Conservation (phyloP, 768 basidiomycete species). For the Imleria badia region DNA sequence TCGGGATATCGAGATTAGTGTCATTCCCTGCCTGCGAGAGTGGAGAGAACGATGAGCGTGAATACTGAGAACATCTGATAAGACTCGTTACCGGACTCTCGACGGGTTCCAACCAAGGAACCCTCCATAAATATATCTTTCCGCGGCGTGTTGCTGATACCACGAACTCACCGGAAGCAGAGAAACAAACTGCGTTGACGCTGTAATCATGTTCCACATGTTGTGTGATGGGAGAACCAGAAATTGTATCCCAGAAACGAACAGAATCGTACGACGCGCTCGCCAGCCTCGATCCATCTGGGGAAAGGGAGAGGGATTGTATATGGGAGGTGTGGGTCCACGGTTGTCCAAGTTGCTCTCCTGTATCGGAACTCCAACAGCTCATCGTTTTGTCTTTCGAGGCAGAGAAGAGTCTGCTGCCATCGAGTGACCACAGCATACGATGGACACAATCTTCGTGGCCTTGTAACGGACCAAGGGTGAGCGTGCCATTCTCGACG, state of each 20-base stretch:
- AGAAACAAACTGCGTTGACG: not conserved
- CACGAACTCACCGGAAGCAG: not conserved
- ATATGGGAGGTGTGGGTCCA: not conserved
- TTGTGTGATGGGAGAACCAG: not conserved
- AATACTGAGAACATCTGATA: no score
- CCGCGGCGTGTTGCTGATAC: not conserved
- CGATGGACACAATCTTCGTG: not conserved
- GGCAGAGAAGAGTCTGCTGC: not conserved
- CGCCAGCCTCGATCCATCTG: constrained; percentile 6
- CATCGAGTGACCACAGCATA: not conserved
- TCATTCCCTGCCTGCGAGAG: no score
- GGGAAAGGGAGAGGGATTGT: not conserved
- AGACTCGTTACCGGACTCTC: no score
- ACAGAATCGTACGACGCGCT: constrained; percentile 5
- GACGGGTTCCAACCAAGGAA: not conserved
- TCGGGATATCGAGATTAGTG: no score
- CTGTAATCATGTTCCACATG: not conserved
- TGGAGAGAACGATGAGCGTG: no score
- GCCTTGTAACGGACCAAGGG: not conserved
- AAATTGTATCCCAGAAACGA: constrained; percentile 8
- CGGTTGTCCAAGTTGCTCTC: not conserved
- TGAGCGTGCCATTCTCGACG: not conserved
- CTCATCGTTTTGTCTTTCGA: not conserved
- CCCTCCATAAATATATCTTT: not conserved
- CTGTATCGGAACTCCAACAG: not conserved